Conservation (phyloP, 352 stramenopile genomes). For the Blastocystis sp. region DNA sequence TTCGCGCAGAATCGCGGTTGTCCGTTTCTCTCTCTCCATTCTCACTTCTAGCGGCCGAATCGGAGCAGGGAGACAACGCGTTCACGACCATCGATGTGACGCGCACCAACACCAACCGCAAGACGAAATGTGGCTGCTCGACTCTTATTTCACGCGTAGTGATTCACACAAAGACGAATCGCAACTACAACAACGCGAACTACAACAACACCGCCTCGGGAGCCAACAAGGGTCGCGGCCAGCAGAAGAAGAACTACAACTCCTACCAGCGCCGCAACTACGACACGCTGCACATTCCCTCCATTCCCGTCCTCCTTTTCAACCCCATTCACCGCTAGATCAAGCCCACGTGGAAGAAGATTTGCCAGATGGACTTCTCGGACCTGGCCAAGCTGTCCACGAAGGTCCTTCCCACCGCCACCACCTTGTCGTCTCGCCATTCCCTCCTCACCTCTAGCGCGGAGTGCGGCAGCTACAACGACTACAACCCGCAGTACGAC, state of each 20-base stretch:
- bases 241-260: not conserved
- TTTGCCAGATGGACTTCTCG: conserved; percentile 16
- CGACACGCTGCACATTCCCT: conserved; percentile 14
- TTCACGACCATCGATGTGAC: conserved; percentile 1
- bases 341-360: conserved; percentile 4
- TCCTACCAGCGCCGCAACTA: conserved; percentile 21
- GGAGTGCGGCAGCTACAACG: conserved; percentile 85
- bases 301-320: not conserved
- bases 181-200: not conserved
- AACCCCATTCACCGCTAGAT: not conserved
- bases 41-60: not conserved
- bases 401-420: not conserved
- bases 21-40: not conserved
- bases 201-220: not conserved
- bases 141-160: not conserved
- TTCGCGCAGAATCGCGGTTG: not conserved
- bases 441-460: not conserved
- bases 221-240: not conserved
- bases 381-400: conserved; percentile 4
- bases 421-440: not conserved
- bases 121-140: conserved; percentile 6
- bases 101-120: not conserved
- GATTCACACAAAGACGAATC: conserved; percentile 21
- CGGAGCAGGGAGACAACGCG: not conserved
- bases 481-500: conserved; percentile 89